These are phyloP conservation scores for Curvularia verruculosa DNA, from an alignment of 2,329 filamentous ascomycete species.

Conservation along the genomic window DNA sequence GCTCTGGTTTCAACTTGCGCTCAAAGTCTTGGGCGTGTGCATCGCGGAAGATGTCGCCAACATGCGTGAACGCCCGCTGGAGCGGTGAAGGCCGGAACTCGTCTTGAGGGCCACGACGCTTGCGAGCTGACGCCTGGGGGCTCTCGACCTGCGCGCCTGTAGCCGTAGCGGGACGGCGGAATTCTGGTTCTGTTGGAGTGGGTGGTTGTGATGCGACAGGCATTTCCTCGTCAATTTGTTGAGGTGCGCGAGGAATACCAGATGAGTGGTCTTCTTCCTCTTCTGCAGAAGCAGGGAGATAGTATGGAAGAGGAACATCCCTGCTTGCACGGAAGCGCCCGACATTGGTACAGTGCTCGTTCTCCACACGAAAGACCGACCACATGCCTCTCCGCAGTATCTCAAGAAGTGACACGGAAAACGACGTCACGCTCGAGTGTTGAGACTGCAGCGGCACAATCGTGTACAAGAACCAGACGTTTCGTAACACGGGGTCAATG, in stretches of 20 bases:
- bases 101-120: constrained; percentile 30
- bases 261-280: constrained; percentile 8
- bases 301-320: constrained; percentile 86
- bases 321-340: constrained; percentile 86
- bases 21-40: constrained; percentile 94
- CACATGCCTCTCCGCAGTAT: constrained; percentile 86
- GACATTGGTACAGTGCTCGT: constrained; percentile 88
- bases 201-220: constrained; percentile 13
- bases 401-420: constrained; percentile 78
- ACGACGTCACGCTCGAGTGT: constrained; percentile 82
- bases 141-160: constrained; percentile 24
- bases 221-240: constrained; percentile 42
- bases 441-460: constrained; percentile 81
- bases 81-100: constrained; percentile 42
- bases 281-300: constrained; percentile 46
- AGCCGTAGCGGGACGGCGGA: constrained; percentile 25
- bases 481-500: constrained; percentile 82
- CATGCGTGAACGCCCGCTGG: constrained; percentile 55
- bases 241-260: constrained; percentile 9
- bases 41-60: constrained; percentile 74
- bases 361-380: constrained; percentile 93
- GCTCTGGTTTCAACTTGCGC: constrained; percentile 67
- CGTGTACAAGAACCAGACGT: constrained; percentile 93
- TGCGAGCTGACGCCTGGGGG: constrained; percentile 20
- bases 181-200: constrained; percentile 1